These are phyloP conservation scores for Nevesoporus exiguus DNA, from an alignment of 768 basidiomycete genomes.

Conservation along the genomic window DNA sequence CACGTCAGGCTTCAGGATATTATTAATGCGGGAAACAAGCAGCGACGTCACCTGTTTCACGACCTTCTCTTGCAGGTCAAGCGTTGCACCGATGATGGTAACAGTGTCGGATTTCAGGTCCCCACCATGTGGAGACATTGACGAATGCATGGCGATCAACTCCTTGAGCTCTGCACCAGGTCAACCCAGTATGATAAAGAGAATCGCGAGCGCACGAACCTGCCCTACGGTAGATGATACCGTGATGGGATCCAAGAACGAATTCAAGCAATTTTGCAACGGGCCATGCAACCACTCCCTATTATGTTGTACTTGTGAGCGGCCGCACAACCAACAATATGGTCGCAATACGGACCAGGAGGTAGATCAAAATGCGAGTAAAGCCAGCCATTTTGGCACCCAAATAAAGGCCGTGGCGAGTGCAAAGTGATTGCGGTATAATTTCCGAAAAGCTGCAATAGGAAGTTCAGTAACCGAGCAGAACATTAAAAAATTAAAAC, in stretches of 20 bases:
- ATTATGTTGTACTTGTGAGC: neutral
- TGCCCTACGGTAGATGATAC: constrained; percentile 83
- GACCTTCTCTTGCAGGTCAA: constrained; percentile 86
- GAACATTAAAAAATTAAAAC: neutral
- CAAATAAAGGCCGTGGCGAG: constrained; percentile 83
- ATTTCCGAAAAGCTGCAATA: constrained; percentile 77
- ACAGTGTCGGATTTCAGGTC: constrained; percentile 86
- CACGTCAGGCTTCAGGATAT: neutral
- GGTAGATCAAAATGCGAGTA: constrained; percentile 64
- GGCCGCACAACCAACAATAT: neutral
- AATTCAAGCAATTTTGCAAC: constrained; percentile 79
- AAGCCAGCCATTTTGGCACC: constrained; percentile 83
- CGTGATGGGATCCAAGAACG: constrained; percentile 78
- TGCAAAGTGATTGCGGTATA: constrained; percentile 90
- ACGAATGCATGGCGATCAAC: constrained; percentile 84
- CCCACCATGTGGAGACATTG: constrained; percentile 69
- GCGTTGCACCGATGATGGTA: constrained; percentile 83
- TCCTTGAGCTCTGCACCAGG: constrained; percentile 68
- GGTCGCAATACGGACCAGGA: constrained; percentile 42
- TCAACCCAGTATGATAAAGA: neutral
- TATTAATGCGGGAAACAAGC: neutral
- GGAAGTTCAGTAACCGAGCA: neutral
- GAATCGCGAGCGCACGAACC: constrained; percentile 31
- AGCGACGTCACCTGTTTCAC: constrained; percentile 50
- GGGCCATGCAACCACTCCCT: constrained; percentile 82